These are phyloP conservation scores for Aureobasidium sp. DNA, from an alignment of 2,329 filamentous ascomycete genomes.

Conservation along the genomic window DNA sequence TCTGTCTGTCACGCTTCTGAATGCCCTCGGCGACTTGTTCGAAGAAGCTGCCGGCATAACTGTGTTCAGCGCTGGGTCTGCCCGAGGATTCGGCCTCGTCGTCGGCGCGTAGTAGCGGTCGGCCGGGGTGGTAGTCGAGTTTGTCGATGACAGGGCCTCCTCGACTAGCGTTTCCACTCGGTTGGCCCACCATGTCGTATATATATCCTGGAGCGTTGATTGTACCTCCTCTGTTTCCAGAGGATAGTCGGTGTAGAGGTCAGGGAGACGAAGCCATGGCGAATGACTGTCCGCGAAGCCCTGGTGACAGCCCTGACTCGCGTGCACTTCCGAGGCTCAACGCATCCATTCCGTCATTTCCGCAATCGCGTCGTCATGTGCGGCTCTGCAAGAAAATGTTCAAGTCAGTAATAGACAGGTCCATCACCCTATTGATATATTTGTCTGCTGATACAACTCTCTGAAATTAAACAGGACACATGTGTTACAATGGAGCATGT, in stretches of 20 bases:
- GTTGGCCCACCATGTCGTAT: background rate
- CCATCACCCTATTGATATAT: background rate
- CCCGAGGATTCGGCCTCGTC: conserved; percentile 22
- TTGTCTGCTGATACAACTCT: background rate
- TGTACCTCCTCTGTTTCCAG: background rate
- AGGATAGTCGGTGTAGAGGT: background rate
- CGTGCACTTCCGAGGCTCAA: background rate
- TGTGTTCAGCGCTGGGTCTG: conserved; percentile 32
- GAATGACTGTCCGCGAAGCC: background rate
- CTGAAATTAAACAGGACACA: no score
- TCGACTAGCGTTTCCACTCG: background rate
- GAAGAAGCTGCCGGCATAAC: conserved; percentile 47
- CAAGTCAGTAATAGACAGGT: background rate
- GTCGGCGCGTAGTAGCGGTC: conserved; percentile 33
- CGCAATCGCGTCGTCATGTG: background rate
- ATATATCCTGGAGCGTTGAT: no score
- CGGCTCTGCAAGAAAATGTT: background rate
- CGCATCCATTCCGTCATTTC: background rate
- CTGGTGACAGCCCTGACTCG: conserved; percentile 1
- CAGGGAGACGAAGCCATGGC: background rate
- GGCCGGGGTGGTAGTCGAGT: conserved; percentile 38
- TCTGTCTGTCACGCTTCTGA: conserved; percentile 46
- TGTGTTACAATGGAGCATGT: background rate
- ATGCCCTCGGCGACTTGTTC: conserved; percentile 53
- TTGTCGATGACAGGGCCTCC: conserved; percentile 33